Evolutionary conservation across 495 filamentous ascomycete genomes (phyloP), one percentile per base, ranked within the genome.

Genomic region (Margaritispora aquatica): DNA sequence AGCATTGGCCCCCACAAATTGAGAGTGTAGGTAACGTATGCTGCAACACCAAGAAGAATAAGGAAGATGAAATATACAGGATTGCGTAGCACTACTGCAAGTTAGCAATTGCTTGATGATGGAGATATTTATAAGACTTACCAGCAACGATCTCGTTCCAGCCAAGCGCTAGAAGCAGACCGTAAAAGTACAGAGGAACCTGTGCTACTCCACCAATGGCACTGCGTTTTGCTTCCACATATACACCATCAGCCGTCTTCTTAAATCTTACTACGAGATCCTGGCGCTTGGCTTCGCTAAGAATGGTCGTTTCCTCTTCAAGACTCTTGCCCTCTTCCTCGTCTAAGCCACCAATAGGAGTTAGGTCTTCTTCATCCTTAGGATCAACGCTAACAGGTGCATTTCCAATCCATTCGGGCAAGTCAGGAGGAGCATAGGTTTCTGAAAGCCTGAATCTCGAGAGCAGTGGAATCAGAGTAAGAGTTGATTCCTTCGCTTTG

Each of bases 101-200:
- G 23, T 48, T 61, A 65, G 59, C 44, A 23, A 55, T 8, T 19
- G 41, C 4, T n/a, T n/a, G 10, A 19, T 38, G 15, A 36, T 41
- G 9, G 7, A 11, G 51, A 19, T 17, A 31, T n/a, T 36, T 21
- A 8, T 23, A 15, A 27, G 53, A 71, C 88, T 78, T 79, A 95
- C 91, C 89, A 67, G 90, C 88, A 62, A 92, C 69, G 59, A 97
- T 90, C 73, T 98, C 94, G 71, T 98, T 98, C 94, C 94, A 97
- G 23, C 94, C 94, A 41, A 98, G 76, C 26, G 90, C 90, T 58
- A 98, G 73, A 54, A 98, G 73, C 51, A 97, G 66, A 20, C 83
- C 93, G 63, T 96, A 98, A 70, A 97, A 96, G 71, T 96, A 97
- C 55, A 96, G 68, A 20, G 94, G 94, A 57, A 97, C 88, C 73